These are phyloP conservation scores for Auriculariales sp. DNA, from an alignment of 768 basidiomycete species.

Conservation along the genomic window DNA sequence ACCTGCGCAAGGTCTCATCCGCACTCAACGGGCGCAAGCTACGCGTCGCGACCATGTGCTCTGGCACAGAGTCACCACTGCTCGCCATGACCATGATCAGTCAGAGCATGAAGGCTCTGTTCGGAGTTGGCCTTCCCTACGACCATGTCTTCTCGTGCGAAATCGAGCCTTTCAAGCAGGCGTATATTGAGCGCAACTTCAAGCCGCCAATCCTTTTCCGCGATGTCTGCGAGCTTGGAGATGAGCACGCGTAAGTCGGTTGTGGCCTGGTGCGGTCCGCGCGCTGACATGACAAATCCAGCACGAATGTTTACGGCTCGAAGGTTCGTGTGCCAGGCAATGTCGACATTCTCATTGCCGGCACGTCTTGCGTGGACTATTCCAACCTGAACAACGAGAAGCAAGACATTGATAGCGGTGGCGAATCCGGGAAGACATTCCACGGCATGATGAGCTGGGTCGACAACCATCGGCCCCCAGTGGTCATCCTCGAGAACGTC, in stretches of 20 bases:
- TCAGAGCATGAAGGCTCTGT: constrained; percentile 55
- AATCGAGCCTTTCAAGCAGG: constrained; percentile 94
- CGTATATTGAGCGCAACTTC: constrained; percentile 94
- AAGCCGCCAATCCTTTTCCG: constrained; percentile 83
- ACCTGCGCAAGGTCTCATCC: constrained; percentile 50
- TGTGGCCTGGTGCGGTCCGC: neutral
- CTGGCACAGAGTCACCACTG: constrained; percentile 89
- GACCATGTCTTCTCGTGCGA: constrained; percentile 96
- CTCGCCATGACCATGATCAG: constrained; percentile 79
- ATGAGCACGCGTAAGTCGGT: constrained; percentile 52
- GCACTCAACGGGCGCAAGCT: constrained; percentile 66
- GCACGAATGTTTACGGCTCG: constrained; percentile 86
- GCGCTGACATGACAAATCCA: constrained; percentile 15
- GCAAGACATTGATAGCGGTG: constrained; percentile 76
- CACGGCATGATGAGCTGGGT: constrained; percentile 94
- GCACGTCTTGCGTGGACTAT: constrained; percentile 94
- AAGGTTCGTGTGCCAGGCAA: constrained; percentile 76
- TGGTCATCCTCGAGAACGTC: constrained; percentile 94
- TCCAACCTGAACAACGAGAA: constrained; percentile 91
- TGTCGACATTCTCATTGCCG: constrained; percentile 81
- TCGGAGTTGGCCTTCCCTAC: constrained; percentile 47
- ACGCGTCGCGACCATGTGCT: constrained; percentile 94
- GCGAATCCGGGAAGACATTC: constrained; percentile 89
- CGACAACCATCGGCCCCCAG: constrained; percentile 64
- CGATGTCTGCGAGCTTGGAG: constrained; percentile 83